Conservation (phyloP, 1,139 yeast genomes). For the Blastobotrys persicus region DNA sequence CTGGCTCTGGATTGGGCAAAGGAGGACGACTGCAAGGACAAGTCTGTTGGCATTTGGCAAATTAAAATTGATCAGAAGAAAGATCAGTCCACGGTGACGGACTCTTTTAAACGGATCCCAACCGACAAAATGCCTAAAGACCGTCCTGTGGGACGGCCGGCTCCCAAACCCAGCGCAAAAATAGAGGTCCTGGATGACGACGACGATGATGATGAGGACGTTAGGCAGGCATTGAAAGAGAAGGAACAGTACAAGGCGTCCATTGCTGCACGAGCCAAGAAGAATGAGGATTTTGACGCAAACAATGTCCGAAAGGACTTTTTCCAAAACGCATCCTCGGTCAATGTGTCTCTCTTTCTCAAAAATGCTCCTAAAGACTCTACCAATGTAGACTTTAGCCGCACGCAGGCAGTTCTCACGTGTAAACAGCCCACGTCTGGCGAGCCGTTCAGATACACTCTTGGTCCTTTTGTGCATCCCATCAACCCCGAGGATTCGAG, state of each 20-base stretch:
- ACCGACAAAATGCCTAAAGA: conserved; percentile 1
- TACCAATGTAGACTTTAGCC: conserved; percentile 41
- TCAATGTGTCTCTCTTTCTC: conserved; percentile 71
- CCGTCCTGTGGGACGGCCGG: background rate
- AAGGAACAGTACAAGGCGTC: conserved; percentile 10
- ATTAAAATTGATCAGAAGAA: conserved; percentile 19
- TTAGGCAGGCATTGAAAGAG: conserved; percentile 12
- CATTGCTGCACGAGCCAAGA: conserved; percentile 6
- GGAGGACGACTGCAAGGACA: conserved; percentile 46
- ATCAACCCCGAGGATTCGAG: conserved; percentile 50
- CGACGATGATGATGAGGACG: conserved; percentile 13
- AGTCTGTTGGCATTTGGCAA: conserved; percentile 33
- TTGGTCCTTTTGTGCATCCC: conserved; percentile 48
- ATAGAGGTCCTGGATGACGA: conserved; percentile 8
- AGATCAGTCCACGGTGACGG: conserved; percentile 18
- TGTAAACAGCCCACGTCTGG: conserved; percentile 24
- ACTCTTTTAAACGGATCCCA: conserved; percentile 26
- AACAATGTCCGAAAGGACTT: conserved; percentile 65
- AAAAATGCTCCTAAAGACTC: conserved; percentile 55
- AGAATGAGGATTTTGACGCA: conserved; percentile 8
- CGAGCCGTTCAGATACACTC: conserved; percentile 42
- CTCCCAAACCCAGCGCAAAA: background rate
- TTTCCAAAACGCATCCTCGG: conserved; percentile 61
- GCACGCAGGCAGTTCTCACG: conserved; percentile 32
- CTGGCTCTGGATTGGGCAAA: conserved; percentile 51